Conservation (phyloP, 2,329 filamentous ascomycete genomes). For the Aspergillus puulaauensis region DNA sequence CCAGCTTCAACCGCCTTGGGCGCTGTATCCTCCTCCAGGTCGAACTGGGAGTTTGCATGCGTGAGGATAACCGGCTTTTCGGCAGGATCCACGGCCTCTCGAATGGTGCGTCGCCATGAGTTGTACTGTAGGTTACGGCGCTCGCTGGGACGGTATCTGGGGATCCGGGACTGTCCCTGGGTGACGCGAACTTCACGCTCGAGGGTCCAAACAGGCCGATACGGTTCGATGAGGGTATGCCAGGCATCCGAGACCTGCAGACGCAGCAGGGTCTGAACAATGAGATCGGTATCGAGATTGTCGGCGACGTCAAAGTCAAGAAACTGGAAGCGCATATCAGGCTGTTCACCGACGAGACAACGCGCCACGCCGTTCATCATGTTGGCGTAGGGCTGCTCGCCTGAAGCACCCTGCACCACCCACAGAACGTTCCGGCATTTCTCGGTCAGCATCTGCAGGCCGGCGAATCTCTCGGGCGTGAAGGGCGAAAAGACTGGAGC, state of each 20-base stretch:
- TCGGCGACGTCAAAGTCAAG: not conserved
- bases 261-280: not conserved
- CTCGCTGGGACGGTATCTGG: not conserved
- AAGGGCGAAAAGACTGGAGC: not conserved
- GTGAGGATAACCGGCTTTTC: not conserved
- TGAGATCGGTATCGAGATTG: not conserved
- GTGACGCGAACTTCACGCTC: not conserved
- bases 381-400: not conserved
- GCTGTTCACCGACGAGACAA: not conserved
- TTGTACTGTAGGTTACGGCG: not conserved
- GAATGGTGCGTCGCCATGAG: not conserved
- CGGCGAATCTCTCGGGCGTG: not conserved
- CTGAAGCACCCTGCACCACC: not conserved
- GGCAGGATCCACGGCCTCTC: not conserved
- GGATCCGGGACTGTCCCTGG: not conserved
- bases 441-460: not conserved
- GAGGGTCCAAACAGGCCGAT: not conserved
- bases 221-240: not conserved
- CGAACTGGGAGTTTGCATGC: not conserved
- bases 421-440: not conserved
- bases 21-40: not conserved
- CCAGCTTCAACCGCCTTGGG: not conserved
- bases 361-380: not conserved
- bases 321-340: not conserved
- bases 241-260: not conserved